These are phyloP conservation scores for Fistulinella prunicolor DNA, from an alignment of 768 basidiomycete genomes.

Conservation along the genomic window DNA sequence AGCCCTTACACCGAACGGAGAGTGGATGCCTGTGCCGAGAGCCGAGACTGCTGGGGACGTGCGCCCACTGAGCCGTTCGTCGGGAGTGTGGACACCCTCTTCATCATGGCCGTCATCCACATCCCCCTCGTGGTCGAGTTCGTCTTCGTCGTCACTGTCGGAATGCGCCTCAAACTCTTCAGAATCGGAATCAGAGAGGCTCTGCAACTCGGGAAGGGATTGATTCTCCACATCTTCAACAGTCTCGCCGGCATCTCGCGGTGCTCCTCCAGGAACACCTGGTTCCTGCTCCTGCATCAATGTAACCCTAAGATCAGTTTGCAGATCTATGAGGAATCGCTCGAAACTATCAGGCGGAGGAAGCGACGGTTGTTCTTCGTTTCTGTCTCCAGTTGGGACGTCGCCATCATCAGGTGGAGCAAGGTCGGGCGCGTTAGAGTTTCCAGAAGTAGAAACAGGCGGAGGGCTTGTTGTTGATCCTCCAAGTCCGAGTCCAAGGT, in stretches of 20 bases:
- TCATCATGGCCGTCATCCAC: slow-evolving; percentile 28
- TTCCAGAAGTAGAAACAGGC: slow-evolving; percentile 1
- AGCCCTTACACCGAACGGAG: slow-evolving; percentile 8
- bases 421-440: slow-evolving; percentile 12
- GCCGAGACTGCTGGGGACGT: slow-evolving; percentile 26
- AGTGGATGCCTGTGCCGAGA: slow-evolving; percentile 12
- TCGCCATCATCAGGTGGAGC: slow-evolving; percentile 4
- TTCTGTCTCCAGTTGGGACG: slow-evolving; percentile 7
- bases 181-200: slow-evolving; percentile 26
- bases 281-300: slow-evolving; percentile 41
- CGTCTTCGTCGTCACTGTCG: slow-evolving; percentile 24
- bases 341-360: slow-evolving; percentile 73
- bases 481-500: slow-evolving; percentile 59
- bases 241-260: slow-evolving; percentile 10
- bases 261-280: neutral
- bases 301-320: slow-evolving; percentile 65
- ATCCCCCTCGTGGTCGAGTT: slow-evolving; percentile 31
- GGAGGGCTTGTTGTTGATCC: slow-evolving; percentile 13
- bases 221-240: slow-evolving; percentile 18
- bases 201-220: slow-evolving; percentile 24
- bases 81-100: slow-evolving; percentile 22
- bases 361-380: slow-evolving; percentile 17
- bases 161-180: slow-evolving; percentile 20
- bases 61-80: slow-evolving; percentile 23
- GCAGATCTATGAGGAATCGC: slow-evolving; percentile 75